Evolutionary conservation across 192 early-diverging fungal genomes (phyloP).

Genomic region (Thamnidium elegans): DNA sequence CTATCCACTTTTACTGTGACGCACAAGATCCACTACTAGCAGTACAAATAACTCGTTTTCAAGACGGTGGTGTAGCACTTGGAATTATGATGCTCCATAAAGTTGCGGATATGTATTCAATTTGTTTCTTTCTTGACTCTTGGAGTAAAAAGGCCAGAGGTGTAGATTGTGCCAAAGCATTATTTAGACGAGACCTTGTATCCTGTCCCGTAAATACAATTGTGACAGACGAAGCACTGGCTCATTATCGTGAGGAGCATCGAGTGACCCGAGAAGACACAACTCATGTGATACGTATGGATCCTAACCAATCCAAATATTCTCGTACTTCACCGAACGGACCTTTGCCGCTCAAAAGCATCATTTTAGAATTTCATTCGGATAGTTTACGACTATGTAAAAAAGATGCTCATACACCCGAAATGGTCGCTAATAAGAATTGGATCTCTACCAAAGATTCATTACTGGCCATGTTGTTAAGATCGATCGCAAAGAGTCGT

Average conservation of each 20-base stretch:
- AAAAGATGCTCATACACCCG: constrained; percentile 17
- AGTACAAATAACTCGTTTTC: constrained; percentile 23
- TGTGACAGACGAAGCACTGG: constrained; percentile 17
- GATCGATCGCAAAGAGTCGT: constrained; percentile 19
- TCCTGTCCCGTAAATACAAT: constrained; percentile 7
- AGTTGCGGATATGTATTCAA: constrained; percentile 28
- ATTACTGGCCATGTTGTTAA: constrained; percentile 23
- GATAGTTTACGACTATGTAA: constrained; percentile 16
- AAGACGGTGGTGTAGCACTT: constrained; percentile 27
- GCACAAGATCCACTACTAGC: constrained; percentile 23
- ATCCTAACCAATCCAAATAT: constrained; percentile 18
- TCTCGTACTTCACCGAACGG: constrained; percentile 20
- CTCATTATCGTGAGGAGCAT: constrained; percentile 29
- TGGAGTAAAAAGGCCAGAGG: constrained; percentile 26
- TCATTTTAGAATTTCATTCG: constrained; percentile 24
- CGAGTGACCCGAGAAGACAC: not conserved
- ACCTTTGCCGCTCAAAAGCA: constrained; percentile 21
- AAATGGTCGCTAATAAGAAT: constrained; percentile 16
- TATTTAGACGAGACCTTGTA: constrained; percentile 15
- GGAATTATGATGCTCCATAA: constrained; percentile 33
- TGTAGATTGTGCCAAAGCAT: not conserved
- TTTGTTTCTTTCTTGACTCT: constrained; percentile 22
- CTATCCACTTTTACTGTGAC: constrained; percentile 28
- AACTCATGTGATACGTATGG: constrained; percentile 7
- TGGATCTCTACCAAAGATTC: constrained; percentile 24